A percentile compares a stretch with the other conserved stretches of the same genome.
These are phyloP conservation scores for Lichenothelia convexa DNA, from an alignment of 495 filamentous ascomycete species.

Conservation along the genomic window DNA sequence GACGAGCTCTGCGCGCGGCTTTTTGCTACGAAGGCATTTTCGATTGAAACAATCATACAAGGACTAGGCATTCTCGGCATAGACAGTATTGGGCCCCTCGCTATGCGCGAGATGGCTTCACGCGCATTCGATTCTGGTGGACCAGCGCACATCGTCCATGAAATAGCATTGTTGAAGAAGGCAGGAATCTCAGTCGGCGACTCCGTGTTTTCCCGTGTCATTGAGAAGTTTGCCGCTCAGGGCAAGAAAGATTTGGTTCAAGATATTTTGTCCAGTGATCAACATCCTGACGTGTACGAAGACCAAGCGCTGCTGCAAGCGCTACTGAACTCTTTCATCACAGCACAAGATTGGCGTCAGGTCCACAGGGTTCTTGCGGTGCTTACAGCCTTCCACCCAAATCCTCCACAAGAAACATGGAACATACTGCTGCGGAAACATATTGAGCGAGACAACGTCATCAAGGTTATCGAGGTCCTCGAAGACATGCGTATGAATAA, in stretches of 20 bases:
- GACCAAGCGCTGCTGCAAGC: conserved; percentile 39
- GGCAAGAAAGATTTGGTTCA: conserved; percentile 37
- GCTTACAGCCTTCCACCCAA: conserved; percentile 18
- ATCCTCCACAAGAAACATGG: conserved; percentile 11
- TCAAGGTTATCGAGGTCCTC: conserved; percentile 1
- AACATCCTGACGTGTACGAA: conserved; percentile 59
- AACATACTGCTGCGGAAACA: conserved; percentile 27
- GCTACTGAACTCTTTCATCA: conserved; percentile 33
- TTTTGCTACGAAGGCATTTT: conserved; percentile 51
- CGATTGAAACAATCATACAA: conserved; percentile 43
- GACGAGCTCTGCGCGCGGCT: conserved; percentile 51
- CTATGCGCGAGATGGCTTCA: conserved; percentile 50
- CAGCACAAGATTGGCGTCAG: conserved; percentile 29
- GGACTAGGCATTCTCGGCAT: conserved; percentile 46
- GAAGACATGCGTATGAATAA: conserved; percentile 4
- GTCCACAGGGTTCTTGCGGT: conserved; percentile 36
- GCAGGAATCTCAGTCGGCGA: conserved; percentile 38
- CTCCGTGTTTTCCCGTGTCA: conserved; percentile 38
- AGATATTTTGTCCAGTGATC: conserved; percentile 45
- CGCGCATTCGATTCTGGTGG: conserved; percentile 35
- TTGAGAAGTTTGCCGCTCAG: conserved; percentile 37
- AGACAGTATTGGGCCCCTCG: conserved; percentile 47
- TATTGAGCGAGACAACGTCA: conserved; percentile 10
- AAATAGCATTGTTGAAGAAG: conserved; percentile 36
- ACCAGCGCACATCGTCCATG: conserved; percentile 22